phyloP scores from a whole-genome alignment of 2,329 filamentous ascomycete species.

The Ascochyta viciae-villosae region DNA sequence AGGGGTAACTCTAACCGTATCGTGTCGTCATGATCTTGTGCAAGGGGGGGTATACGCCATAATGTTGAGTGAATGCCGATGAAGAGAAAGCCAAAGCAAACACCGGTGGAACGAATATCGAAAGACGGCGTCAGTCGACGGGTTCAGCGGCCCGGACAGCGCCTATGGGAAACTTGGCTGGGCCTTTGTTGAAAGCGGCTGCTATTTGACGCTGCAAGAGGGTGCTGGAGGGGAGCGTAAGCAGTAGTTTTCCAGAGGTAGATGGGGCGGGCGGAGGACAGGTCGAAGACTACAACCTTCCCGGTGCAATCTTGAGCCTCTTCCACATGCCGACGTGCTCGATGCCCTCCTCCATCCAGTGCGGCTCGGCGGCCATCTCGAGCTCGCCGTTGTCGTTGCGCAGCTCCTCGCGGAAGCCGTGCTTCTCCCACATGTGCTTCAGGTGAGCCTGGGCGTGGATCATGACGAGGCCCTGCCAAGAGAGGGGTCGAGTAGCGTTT shows the following conservation, averaged over 20 bases:
- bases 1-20: no score
- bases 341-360: conserved; percentile 85
- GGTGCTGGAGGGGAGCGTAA: neutral
- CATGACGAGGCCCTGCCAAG: conserved; percentile 78
- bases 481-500: conserved; percentile 47
- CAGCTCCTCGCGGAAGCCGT: conserved; percentile 77
- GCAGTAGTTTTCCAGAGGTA: neutral
- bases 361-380: conserved; percentile 40
- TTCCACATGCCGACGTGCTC: conserved; percentile 85
- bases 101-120: neutral
- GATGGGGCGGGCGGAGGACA: neutral
- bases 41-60: conserved; percentile 12
- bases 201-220: conserved; percentile 5
- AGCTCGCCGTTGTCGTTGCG: conserved; percentile 63
- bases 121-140: neutral
- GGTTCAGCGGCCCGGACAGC: neutral
- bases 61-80: conserved; percentile 1
- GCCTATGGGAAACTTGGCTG: conserved; percentile 6
- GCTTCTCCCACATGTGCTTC: conserved; percentile 69
- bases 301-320: conserved; percentile 47
- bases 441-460: conserved; percentile 78
- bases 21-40: conserved; percentile 6
- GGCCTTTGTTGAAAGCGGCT: conserved; percentile 5
- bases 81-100: neutral
- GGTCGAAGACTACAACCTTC: conserved; percentile 27